These are phyloP conservation scores for Auricularia heimuer DNA, from an alignment of 768 basidiomycete species.

Conservation along the genomic window DNA sequence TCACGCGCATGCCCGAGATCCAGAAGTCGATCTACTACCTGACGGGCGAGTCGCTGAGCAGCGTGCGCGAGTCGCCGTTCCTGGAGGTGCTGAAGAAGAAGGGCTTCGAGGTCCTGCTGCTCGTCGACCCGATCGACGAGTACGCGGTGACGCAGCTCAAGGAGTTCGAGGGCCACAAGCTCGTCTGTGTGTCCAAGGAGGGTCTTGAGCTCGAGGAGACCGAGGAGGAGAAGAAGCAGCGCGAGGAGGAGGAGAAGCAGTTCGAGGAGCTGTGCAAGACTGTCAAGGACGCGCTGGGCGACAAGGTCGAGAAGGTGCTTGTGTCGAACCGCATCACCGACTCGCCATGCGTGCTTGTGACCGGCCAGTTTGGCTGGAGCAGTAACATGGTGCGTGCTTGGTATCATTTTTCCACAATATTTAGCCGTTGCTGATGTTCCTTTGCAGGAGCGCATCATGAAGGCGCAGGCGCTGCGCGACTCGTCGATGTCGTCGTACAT, in stretches of 20 bases:
- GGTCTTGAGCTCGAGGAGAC: slow-evolving; percentile 99
- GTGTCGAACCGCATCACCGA: slow-evolving; percentile 96
- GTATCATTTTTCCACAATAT: no score
- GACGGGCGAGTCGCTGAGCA: slow-evolving; percentile 91
- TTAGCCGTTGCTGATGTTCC: no score
- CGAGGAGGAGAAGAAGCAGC: slow-evolving; percentile 88
- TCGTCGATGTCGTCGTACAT: slow-evolving; percentile 98
- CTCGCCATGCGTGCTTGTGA: slow-evolving; percentile 94
- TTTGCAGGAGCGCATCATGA: slow-evolving; percentile 88
- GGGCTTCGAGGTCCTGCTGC: slow-evolving; percentile 94
- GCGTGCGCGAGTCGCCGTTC: slow-evolving; percentile 93
- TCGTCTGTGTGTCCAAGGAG: slow-evolving; percentile 97
- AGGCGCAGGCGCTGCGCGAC: slow-evolving; percentile 93
- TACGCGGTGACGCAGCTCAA: slow-evolving; percentile 98
- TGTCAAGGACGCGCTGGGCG: slow-evolving; percentile 97
- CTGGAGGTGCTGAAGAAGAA: slow-evolving; percentile 99
- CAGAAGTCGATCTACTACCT: slow-evolving; percentile 99
- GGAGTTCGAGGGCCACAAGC: slow-evolving; percentile 97
- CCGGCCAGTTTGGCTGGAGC: slow-evolving; percentile 99
- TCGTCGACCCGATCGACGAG: slow-evolving; percentile 98
- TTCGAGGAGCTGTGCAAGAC: slow-evolving; percentile 84
- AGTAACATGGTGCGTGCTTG: slow-evolving; percentile 77
- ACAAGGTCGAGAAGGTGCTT: slow-evolving; percentile 99
- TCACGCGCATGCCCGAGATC: slow-evolving; percentile 97
- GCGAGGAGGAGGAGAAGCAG: slow-evolving; percentile 76